A percentile compares a stretch with the other conserved stretches of the same genome.
Conservation (phyloP, 805 yeast species). For the Debaryomyces maramus region DNA sequence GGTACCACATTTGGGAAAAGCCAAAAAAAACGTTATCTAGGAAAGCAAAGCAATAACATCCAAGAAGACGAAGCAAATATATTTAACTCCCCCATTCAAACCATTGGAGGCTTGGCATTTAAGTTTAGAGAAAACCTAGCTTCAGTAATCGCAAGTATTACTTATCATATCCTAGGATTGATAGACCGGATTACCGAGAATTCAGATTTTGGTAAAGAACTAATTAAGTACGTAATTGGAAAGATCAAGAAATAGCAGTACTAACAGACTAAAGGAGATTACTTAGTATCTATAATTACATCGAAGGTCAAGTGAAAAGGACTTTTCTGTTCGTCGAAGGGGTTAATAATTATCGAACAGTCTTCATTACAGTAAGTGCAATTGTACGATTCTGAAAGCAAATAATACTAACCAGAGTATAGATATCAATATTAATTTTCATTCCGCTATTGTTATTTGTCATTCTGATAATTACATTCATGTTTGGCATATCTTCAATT, state of each 20-base stretch:
- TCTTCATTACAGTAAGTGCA: neutral
- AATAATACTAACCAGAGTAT: neutral
- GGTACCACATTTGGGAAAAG: too few species aligned
- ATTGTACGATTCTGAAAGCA: neutral
- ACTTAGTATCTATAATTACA: neutral
- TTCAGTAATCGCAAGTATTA: neutral
- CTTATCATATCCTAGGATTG: neutral
- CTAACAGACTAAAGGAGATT: neutral
- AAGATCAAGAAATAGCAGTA: neutral
- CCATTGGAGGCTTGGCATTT: neutral
- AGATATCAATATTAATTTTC: neutral
- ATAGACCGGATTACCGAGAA: neutral
- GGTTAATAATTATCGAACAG: neutral
- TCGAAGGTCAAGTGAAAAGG: neutral
- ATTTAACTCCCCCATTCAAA: neutral
- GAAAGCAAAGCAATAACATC: too few species aligned
- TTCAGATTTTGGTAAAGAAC: slow-evolving; percentile 1
- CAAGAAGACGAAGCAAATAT: too few species aligned
- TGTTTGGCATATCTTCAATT: slow-evolving; percentile 17
- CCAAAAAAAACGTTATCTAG: too few species aligned
- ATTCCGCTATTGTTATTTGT: neutral
- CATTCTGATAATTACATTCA: neutral
- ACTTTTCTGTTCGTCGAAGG: neutral
- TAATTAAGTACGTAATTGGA: neutral
- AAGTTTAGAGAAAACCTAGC: neutral